Percentiles rank a stretch among this genome's conserved stretches.
Evolutionary conservation across 2,329 filamentous ascomycete species (phyloP).

Genomic region (Ceratocystis alfenasii): DNA sequence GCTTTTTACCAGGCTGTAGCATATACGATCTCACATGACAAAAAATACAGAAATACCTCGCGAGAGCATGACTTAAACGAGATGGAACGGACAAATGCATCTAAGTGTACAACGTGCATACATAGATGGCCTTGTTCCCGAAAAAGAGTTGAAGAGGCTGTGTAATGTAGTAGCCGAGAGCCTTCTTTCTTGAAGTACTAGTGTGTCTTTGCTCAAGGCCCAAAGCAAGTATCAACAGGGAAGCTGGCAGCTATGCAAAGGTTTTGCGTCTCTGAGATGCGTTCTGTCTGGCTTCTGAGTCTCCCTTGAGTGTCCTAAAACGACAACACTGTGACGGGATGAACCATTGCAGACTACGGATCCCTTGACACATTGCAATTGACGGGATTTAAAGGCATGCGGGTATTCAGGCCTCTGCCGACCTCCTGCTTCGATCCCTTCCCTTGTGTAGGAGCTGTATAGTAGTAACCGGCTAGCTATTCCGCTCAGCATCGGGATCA

Average conservation of each 20-base stretch:
- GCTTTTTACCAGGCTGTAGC: background rate
- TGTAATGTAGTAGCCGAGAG: background rate
- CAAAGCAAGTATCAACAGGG: background rate
- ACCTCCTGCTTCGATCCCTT: background rate
- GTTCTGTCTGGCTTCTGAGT: slow-evolving; percentile 1
- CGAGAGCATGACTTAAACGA: background rate
- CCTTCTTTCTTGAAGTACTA: background rate
- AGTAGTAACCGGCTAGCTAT: background rate
- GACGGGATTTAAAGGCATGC: slow-evolving; percentile 1
- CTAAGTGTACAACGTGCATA: background rate
- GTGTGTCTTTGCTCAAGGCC: background rate
- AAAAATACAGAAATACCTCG: slow-evolving; percentile 9
- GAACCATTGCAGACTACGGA: slow-evolving; percentile 2
- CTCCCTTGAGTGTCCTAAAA: slow-evolving; percentile 3
- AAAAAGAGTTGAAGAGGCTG: background rate
- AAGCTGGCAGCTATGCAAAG: background rate
- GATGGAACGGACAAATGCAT: slow-evolving; percentile 1
- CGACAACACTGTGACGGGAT: background rate
- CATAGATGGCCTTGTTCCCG: background rate
- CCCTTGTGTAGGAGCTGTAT: background rate
- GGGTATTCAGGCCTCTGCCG: background rate
- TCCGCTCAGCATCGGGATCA: background rate
- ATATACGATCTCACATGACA: background rate
- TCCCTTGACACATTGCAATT: background rate
- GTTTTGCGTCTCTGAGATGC: background rate